A percentile compares a stretch with the other conserved stretches of the same genome.
phyloP scores from a whole-genome alignment of 306 rosid species.

The Morella rubra region DNA sequence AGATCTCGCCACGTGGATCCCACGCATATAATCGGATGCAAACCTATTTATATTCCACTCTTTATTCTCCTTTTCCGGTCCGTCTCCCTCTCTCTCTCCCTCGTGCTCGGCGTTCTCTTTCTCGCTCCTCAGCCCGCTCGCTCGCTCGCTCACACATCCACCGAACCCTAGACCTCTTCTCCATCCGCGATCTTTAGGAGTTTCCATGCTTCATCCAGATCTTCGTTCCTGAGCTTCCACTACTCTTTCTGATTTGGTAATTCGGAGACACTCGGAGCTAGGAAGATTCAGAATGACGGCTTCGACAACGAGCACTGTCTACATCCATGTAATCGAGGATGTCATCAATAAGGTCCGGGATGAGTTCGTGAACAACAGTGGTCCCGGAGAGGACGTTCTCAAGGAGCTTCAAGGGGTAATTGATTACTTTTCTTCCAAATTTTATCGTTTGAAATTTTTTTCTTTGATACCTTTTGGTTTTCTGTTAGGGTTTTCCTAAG shows the following conservation, averaged over 20 bases:
- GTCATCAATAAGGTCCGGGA: constrained; percentile 91
- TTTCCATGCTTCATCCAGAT: constrained; percentile 26
- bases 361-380: constrained; percentile 73
- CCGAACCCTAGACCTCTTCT: constrained; percentile 17
- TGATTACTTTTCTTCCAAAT: constrained; percentile 1
- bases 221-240: constrained; percentile 15
- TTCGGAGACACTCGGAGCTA: constrained; percentile 20
- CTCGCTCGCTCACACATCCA: constrained; percentile 19
- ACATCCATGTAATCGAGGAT: constrained; percentile 89
- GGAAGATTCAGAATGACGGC: constrained; percentile 51
- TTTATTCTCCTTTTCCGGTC: constrained; percentile 66
- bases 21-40: constrained; percentile 75
- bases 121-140: constrained; percentile 7
- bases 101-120: constrained; percentile 10
- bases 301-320: constrained; percentile 79
- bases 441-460: neutral
- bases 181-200: constrained; percentile 32
- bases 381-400: constrained; percentile 93
- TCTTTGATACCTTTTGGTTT: neutral
- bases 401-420: constrained; percentile 98
- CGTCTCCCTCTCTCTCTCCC: constrained; percentile 33
- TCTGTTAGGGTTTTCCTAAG: neutral
- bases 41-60: constrained; percentile 99
- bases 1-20: constrained; percentile 66
- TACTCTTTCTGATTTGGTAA: constrained; percentile 15